Evolutionary conservation across 208 protist genomes (phyloP).

Genomic region (Vickermania spadyakhi): DNA sequence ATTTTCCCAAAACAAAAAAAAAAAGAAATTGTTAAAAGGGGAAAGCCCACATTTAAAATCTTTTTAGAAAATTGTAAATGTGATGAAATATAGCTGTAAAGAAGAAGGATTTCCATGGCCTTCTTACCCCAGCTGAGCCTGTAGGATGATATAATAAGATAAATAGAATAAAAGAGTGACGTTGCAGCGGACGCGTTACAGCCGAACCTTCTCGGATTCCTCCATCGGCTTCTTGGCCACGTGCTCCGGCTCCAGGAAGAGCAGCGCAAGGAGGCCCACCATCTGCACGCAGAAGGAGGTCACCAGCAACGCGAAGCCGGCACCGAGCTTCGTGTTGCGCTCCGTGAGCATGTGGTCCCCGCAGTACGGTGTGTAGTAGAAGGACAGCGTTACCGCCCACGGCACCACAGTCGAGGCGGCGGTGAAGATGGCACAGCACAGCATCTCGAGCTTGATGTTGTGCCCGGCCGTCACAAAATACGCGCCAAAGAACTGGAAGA

Average conservation of each 20-base stretch:
- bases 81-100: too few relatives aligned
- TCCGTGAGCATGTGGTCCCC: slow-evolving; percentile 22
- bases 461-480: slow-evolving; percentile 20
- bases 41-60: too few relatives aligned
- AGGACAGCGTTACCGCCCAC: slow-evolving; percentile 32
- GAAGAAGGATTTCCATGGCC: too few relatives aligned
- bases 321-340: slow-evolving; percentile 19
- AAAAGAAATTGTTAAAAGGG: too few relatives aligned
- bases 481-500: slow-evolving; percentile 15
- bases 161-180: slow-evolving; percentile 1
- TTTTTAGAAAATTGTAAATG: too few relatives aligned
- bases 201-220: neutral
- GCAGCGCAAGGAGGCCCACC: slow-evolving; percentile 32
- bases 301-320: slow-evolving; percentile 38
- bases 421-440: slow-evolving; percentile 26
- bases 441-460: slow-evolving; percentile 23
- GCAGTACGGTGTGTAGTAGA: slow-evolving; percentile 55
- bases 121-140: too few relatives aligned
- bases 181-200: neutral
- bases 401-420: slow-evolving; percentile 32
- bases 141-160: too few relatives aligned
- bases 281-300: slow-evolving; percentile 30
- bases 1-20: too few relatives aligned
- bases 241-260: slow-evolving; percentile 26
- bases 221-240: neutral